Evolutionary conservation across 306 rosid genomes (phyloP), one percentile per base, ranked within the genome.

Genomic region (Cicer pinnatifidum): DNA sequence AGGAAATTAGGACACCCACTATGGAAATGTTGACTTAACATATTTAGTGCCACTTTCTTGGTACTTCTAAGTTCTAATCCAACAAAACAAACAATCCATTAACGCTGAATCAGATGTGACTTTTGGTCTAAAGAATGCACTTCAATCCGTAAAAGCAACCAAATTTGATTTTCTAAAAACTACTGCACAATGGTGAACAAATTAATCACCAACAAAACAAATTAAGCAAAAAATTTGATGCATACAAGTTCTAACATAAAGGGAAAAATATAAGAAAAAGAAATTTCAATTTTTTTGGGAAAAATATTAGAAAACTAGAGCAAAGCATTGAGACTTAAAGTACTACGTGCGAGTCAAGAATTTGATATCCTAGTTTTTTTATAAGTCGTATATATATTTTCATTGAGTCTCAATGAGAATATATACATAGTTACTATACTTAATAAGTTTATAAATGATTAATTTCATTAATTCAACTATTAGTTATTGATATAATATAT

Each of bases 1-100:
- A 54, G 52, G 20, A 77, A 61, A 12, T 72, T 72, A 72, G 82
- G 74, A 76, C 80, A 77, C 77, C 66, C 62, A 77, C 58, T 67
- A 28, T 39, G 67, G 71, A 54, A 72, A 65, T 11, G 60, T 67
- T 72, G 82, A 76, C 80, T 75, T 43, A 8, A 33, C 4, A 6
- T 37, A 13, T 17, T 50, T 11, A 75, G 15, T 28, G 48, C 3
- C 46, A 19, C 48, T 58, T 70, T 70, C 17, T 20, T 48, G 15
- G 63, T 75, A 64, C 44, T 75, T 58, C 69, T 7, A 71, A 57
- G 44, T 75, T 58, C 68, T 8, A 50, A 52, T 60, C 77, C 76
- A 83, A 52, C 73, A 6, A 79, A 44, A 43, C 77, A 37, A 39
- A 59, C 76, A 45, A 12, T n/a, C 69, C 71, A 67, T 16, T 69